phyloP scores from a whole-genome alignment of 176 grass and related monocot genomes.

The Musa acuminata region DNA sequence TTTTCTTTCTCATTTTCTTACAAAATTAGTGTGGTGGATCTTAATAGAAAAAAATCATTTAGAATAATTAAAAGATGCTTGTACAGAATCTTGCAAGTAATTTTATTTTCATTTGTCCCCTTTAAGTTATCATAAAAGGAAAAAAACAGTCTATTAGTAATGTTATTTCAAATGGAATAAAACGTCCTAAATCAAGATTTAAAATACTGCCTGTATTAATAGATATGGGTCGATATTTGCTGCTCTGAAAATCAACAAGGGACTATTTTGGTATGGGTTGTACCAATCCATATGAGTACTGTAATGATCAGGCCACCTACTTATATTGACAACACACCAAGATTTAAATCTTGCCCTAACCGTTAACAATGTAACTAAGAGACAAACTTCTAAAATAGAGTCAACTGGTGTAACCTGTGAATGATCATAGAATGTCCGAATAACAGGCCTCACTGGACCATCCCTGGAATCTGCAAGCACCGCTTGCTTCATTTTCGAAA shows the following conservation, averaged over 20 bases:
- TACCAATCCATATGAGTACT: too few species aligned
- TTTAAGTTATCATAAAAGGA: background rate
- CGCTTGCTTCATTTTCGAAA: conserved; percentile 83
- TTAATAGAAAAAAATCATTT: too few species aligned
- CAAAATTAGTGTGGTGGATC: too few species aligned
- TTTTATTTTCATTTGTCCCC: background rate
- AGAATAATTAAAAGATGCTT: too few species aligned
- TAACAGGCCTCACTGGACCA: conserved; percentile 51
- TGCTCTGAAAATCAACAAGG: too few species aligned
- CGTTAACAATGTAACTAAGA: background rate
- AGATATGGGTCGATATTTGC: too few species aligned
- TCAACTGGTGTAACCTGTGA: conserved; percentile 39
- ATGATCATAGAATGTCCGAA: conserved; percentile 94
- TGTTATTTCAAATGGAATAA: background rate
- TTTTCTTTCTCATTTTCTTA: too few species aligned
- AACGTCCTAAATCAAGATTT: too few species aligned
- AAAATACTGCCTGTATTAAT: too few species aligned
- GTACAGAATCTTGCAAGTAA: too few species aligned
- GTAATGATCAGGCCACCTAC: too few species aligned
- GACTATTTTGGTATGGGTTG: too few species aligned
- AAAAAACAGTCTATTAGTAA: background rate
- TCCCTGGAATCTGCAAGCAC: conserved; percentile 77
- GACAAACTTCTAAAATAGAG: background rate
- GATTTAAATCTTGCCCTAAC: background rate
- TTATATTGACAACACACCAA: background rate